Evolutionary conservation across 1,139 yeast genomes (phyloP), one percentile per base, ranked within the genome.

Genomic region (Eremothecium coryli): DNA sequence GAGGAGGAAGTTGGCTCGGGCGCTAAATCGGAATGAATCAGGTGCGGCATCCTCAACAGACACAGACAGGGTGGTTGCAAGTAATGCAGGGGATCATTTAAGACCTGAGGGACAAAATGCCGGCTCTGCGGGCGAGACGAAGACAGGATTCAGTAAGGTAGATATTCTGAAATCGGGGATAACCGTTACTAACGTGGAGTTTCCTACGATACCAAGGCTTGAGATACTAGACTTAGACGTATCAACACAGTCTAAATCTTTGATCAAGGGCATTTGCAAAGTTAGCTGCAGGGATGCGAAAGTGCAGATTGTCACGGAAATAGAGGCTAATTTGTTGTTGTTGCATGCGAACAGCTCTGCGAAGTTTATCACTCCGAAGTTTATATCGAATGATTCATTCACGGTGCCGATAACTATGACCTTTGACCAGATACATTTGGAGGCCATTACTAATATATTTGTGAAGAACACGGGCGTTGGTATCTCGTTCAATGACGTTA

Each of bases 371-470:
- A 51, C 50, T 7, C 62, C 61, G 9, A 45, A 45, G 5, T 41
- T 57, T 39, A 49, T 54, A 18, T 50, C 52, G 18, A 56, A 54
- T 39, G 54, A 54, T 29, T 56, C 60, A 1, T 56, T 57, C 31
- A 46, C 49, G n/a, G 49, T 57, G 8, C 62, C 62, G 3, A 56
- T 57, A 4, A 54, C 54, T 2, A 53, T 57, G 54, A 51, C 53
- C 4, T 57, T 57, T 38, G 48, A 49, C 14, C 46, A 49, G 16
- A 54, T 55, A 23, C 46, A 49, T 21, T 41, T 57, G 25, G 60
- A 57, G 33, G 58, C 61, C 4, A 57, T 57, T 14, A 48, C 56
- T 5, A 56, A 57, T 37, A 45, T 54, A 1, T 55, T 54, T 36
- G 53, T 55, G 27, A 49, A 52, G 36, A 46, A 50, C 26, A 47